Base-by-base conservation (phyloP, 1,139 yeast species). In the Petasospora fabianii region DNA sequence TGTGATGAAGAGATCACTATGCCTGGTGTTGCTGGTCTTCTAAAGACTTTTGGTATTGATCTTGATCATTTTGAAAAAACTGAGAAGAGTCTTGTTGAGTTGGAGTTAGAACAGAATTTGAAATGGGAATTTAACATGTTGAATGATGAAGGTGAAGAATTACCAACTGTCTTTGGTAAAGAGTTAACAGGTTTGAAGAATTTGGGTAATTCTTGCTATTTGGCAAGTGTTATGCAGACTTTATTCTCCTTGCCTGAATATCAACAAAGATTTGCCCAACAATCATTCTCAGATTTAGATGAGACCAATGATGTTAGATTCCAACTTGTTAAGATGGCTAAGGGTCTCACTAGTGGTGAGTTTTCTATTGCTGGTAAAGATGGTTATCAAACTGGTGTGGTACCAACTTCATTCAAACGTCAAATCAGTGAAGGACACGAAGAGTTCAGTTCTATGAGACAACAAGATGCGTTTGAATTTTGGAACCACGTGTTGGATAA, bases 381-480 rank as follows among this genome's bases (percentile, higher is more conserved):
- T 6, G 68, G 66, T 11, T 85, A 81, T 56, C 94, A 87, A 55
- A 56, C 67, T 29, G 97, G 97, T 4, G 71, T 92, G 20, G 76
- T 78, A 39, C 97, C 96, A 1, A 67, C 77, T 1, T 72, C 81
- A 43, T 81, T 92, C 61, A 92, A 90, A 59, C 66, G 75, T 4
- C 65, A 87, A 20, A 69, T 94, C 40, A 97, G 96, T 1, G 73
- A 73, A 39, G 78, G 77, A 31, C 95, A 92, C 60, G 70, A 72
- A 13, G 98, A 92, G 56, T 92, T 92, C 54, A 71, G 81, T 34
- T 81, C 96, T 0, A 85, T 82, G 71, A 77, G 80, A 52, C 99
- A 92, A 56, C 98, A 92, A 59, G 99, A 92, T 66, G 94, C 97
- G 0, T 84, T 82, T 67, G 98, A 92, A 59, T 94, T 88, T 56